Evolutionary conservation across 495 filamentous ascomycete genomes (phyloP), one percentile per base, ranked within the genome.

Genomic region (Penicillium daleae): DNA sequence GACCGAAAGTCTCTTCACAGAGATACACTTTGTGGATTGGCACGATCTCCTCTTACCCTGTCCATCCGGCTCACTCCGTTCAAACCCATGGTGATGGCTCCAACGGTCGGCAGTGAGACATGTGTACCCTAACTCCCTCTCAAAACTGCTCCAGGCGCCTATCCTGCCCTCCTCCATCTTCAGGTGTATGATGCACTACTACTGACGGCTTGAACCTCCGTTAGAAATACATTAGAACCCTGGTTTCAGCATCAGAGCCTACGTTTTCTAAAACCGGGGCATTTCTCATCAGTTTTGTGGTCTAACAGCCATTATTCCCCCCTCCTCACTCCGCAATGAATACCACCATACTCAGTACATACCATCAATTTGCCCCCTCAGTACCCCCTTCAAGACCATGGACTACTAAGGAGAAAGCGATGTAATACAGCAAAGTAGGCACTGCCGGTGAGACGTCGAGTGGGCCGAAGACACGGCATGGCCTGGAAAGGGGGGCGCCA

Each of bases 61-160:
- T 53, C 56, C 46, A 67, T 72, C 69, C 69, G 69, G 66, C 69
- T 57, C 64, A 21, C 59, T 67, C 64, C 69, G 67, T 65, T 37
- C 48, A 26, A 56, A 61, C 52, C 57, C 44, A 44, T 62, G 37
- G 60, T 13, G 46, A 42, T 61, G 57, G 31, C 15, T 59, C 29
- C 46, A 50, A 68, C 66, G 55, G 63, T 68, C 62, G 57, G 31
- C 46, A 24, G 22, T 50, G 46, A 50, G 24, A n/a, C 46, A n/a
- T 50, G 24, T 17, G 35, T 39, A 39, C 46, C 46, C 46, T 27
- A 50, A 50, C 22, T 15, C 12, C 46, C 10, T 6, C 4, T 17
- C 19, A n/a, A 8, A 50, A 13, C 6, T 29, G 8, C 46, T 26
- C 46, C 10, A 1, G 21, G 21, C 22, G 10, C 8, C 46, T 10